Evolutionary conservation across 2,329 filamentous ascomycete genomes (phyloP).

Genomic region (Diplodia mutila): DNA sequence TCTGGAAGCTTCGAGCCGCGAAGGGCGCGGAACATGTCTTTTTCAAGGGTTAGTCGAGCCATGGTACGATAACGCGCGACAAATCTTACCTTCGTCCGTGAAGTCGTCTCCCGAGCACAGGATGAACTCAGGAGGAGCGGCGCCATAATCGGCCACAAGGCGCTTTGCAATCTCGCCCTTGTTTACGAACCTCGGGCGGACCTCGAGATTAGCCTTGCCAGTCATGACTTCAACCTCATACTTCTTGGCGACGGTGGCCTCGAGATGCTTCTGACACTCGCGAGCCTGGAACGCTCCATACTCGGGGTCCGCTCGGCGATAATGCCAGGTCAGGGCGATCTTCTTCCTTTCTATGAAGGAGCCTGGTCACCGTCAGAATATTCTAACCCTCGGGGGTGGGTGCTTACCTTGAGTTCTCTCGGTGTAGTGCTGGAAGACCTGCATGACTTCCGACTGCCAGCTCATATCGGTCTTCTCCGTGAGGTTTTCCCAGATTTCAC

Average conservation of each 20-base stretch:
- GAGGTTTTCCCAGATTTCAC: conserved; percentile 82
- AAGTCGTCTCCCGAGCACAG: conserved; percentile 94
- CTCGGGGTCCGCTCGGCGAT: conserved; percentile 86
- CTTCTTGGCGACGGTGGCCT: conserved; percentile 72
- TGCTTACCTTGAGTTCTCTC: conserved; percentile 77
- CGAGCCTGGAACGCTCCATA: conserved; percentile 78
- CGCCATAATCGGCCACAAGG: conserved; percentile 73
- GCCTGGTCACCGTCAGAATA: conserved; percentile 52
- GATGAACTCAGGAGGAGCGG: conserved; percentile 76
- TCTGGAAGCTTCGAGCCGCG: conserved; percentile 58
- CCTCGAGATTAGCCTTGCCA: conserved; percentile 95
- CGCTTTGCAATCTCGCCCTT: conserved; percentile 94
- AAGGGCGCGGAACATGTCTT: conserved; percentile 83
- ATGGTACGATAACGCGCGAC: background rate
- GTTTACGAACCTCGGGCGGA: conserved; percentile 95
- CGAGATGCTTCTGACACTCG: conserved; percentile 80
- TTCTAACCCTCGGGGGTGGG: background rate
- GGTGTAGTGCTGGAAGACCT: conserved; percentile 85
- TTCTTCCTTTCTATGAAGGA: conserved; percentile 94
- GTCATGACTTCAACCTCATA: conserved; percentile 97
- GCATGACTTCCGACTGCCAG: conserved; percentile 85
- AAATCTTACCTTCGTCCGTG: conserved; percentile 82
- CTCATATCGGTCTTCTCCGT: conserved; percentile 86
- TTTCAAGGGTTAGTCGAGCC: background rate
- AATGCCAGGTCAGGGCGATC: conserved; percentile 96